Base-by-base conservation (phyloP, 371 early-diverging fungal species). In the Chytridiales sp. region DNA sequence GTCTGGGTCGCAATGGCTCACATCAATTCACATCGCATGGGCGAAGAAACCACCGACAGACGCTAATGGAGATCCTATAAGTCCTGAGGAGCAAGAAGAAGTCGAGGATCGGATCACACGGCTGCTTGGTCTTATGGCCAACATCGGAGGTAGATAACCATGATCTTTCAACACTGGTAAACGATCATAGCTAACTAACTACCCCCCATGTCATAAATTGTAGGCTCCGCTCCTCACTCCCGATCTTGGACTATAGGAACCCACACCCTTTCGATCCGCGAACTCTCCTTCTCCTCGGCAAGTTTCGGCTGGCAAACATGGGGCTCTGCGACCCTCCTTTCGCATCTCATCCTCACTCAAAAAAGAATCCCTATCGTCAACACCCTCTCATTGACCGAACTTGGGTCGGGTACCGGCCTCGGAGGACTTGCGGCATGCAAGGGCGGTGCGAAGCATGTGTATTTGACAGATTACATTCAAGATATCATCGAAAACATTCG, bases 251-350 rank as follows among this genome's bases (percentile, higher is more conserved):
- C 36, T n/a, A 36, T 51, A 35, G 51, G 51, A 9, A 13, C 31
- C 5, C 36, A 35, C 5, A 31, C 15, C 3, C 51, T 51, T 11
- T 15, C 35, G 13, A 35, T 51, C 21, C 8, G 4, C 6, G 51
- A 51, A 22, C 22, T 22, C 11, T 22, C 31, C 36, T 51, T 51
- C 24, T 5, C 51, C 15, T 22, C 32, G 3, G 31, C 51, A 4
- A n/a, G 35, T 6, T 51, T 51, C 22, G 51, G 51, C 31, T 51
- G 38, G 19, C 51, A 51, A 35, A 34, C 51, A 32, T 48, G 30
- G 11, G 48, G 26, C 19, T 15, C 11, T 6, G 31, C 13, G 30
- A 9, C 5, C 19, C 21, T 11, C 44, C 17, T 5, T 44, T 19
- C 6, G 19, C 13, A 13, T 24, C 4, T 5, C 26, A 22, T 48